phyloP scores from a whole-genome alignment of 306 rosid genomes.

The Trifolium pratense region DNA sequence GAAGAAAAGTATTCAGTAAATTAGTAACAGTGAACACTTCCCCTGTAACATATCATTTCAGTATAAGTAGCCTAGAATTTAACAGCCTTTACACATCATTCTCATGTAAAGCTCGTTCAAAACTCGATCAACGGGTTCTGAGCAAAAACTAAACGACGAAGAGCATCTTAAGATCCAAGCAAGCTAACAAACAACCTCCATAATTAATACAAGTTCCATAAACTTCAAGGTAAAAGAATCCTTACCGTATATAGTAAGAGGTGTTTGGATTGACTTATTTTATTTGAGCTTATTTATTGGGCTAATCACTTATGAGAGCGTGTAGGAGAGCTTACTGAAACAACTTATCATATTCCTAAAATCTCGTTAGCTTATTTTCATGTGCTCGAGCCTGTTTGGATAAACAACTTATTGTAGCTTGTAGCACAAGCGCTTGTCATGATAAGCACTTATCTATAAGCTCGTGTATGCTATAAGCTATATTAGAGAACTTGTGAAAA shows the following conservation, averaged over 20 bases:
- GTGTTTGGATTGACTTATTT: background rate
- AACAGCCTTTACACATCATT: constrained; percentile 13
- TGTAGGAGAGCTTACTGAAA: background rate
- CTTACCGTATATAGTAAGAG: background rate
- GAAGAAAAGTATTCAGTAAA: background rate
- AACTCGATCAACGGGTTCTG: background rate
- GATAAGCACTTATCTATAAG: too few relatives aligned
- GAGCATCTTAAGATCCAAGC: constrained; percentile 17
- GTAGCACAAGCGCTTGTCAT: too few relatives aligned
- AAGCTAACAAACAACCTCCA: constrained; percentile 16
- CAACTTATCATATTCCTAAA: background rate
- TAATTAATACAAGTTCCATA: constrained; percentile 9
- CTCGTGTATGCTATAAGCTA: too few relatives aligned
- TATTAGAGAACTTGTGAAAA: too few relatives aligned
- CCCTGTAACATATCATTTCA: constrained; percentile 24
- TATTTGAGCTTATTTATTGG: background rate
- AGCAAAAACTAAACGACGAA: background rate
- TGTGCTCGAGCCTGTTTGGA: too few relatives aligned
- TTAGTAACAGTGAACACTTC: background rate
- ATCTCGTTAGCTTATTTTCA: background rate
- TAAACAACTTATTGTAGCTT: too few relatives aligned
- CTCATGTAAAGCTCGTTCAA: constrained; percentile 1
- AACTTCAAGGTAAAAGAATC: constrained; percentile 2
- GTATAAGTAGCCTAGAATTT: constrained; percentile 7
- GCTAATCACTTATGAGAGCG: background rate